These are phyloP conservation scores for Streptanthus diversifolius DNA, from an alignment of 345 rosid genomes.

Conservation along the genomic window DNA sequence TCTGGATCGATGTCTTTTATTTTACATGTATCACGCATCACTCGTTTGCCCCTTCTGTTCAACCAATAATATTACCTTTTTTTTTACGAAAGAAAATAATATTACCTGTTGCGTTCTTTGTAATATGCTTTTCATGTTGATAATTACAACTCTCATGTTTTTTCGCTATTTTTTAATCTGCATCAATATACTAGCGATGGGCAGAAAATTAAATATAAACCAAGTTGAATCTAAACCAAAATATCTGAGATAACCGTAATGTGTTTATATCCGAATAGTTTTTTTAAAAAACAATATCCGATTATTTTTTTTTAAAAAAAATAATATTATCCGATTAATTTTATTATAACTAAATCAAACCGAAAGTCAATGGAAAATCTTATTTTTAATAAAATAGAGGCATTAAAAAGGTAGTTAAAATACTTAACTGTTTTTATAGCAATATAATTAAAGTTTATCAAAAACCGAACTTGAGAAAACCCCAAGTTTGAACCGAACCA, in stretches of 20 bases:
- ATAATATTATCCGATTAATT: not conserved
- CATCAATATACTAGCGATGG: not conserved
- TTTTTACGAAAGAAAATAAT: too few species aligned
- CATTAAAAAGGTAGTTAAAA: not conserved
- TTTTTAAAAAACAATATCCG: not conserved
- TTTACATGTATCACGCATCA: constrained; percentile 22
- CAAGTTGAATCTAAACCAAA: not conserved
- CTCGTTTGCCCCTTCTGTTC: constrained; percentile 12
- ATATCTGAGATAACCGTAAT: not conserved
- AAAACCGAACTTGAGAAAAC: not conserved
- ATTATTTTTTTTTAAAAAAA: too few species aligned
- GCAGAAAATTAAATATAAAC: not conserved
- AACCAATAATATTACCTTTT: not conserved
- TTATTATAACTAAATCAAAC: not conserved
- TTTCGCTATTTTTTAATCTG: not conserved
- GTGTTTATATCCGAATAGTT: not conserved
- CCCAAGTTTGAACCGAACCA: not conserved
- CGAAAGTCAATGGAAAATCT: not conserved
- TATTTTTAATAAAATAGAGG: not conserved
- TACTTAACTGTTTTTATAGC: too few species aligned
- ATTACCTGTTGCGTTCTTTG: not conserved
- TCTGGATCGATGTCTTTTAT: constrained; percentile 18
- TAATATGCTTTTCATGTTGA: not conserved
- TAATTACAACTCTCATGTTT: not conserved
- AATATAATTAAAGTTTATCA: too few species aligned